Percentiles rank a stretch among this genome's conserved stretches.
Conservation (phyloP, 164 flowering plant genomes). For the Vitis cinerea region DNA sequence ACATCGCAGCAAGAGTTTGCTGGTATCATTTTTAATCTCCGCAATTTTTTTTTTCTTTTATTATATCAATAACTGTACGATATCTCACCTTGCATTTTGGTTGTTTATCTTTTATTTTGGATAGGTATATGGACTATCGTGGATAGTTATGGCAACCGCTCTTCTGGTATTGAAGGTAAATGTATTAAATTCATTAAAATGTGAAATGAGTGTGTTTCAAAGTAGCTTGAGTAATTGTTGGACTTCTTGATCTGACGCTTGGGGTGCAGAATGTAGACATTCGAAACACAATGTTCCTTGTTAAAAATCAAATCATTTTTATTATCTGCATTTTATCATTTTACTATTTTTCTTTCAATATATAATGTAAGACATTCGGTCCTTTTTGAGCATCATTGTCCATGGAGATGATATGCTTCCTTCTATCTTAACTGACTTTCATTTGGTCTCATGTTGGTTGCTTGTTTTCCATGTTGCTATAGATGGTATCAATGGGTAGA, state of each 20-base stretch:
- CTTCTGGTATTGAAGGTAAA: conserved; percentile 82
- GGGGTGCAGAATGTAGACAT: not conserved
- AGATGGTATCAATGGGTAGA: conserved; percentile 98
- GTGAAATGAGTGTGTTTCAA: not conserved
- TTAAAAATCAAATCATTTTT: not conserved
- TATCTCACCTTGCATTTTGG: not conserved
- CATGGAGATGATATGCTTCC: no score
- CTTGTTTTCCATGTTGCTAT: conserved; percentile 9
- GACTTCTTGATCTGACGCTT: not conserved
- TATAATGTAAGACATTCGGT: no score
- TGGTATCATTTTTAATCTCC: conserved; percentile 42
- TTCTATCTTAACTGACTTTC: not conserved
- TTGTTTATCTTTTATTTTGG: conserved; percentile 9
- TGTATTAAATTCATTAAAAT: not conserved
- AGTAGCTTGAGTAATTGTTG: not conserved
- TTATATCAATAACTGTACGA: not conserved
- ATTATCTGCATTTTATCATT: no score
- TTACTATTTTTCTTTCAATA: no score
- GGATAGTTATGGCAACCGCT: conserved; percentile 73
- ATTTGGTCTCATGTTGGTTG: not conserved
- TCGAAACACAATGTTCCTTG: not conserved
- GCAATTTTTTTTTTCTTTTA: not conserved
- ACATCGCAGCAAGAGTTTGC: conserved; percentile 57
- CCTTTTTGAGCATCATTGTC: not conserved
- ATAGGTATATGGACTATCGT: conserved; percentile 91